These are phyloP conservation scores for Malus hybrid DNA, from an alignment of 331 rosid genomes.

Conservation along the genomic window DNA sequence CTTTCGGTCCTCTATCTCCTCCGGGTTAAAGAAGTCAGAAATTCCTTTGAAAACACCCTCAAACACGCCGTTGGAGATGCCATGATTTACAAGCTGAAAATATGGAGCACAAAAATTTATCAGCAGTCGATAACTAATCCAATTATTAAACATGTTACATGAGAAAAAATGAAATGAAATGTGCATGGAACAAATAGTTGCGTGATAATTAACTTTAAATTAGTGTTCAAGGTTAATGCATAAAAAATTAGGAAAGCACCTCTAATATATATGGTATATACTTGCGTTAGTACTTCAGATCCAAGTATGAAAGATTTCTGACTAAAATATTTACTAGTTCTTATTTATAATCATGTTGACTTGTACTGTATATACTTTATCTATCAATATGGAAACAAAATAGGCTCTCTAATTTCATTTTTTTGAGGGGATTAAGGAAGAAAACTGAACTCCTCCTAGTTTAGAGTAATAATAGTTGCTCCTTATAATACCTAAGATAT, in stretches of 20 bases:
- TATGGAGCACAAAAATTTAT: too few relatives aligned
- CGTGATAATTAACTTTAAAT: too few relatives aligned
- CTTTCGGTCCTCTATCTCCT: constrained; percentile 28
- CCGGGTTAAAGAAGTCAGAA: constrained; percentile 36
- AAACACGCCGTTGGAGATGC: constrained; percentile 21
- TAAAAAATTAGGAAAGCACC: too few relatives aligned
- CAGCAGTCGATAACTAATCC: too few relatives aligned
- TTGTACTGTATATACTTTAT: not conserved
- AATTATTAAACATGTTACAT: not conserved
- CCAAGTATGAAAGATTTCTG: too few relatives aligned
- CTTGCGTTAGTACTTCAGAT: too few relatives aligned
- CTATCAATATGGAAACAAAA: not conserved
- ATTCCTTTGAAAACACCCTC: constrained; percentile 23
- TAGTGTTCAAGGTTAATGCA: too few relatives aligned
- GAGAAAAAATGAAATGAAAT: not conserved
- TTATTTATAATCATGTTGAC: not conserved
- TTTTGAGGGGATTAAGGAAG: not conserved
- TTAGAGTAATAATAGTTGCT: too few relatives aligned
- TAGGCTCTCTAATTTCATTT: not conserved
- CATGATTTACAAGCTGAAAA: constrained; percentile 40
- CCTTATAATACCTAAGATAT: too few relatives aligned
- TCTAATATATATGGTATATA: too few relatives aligned
- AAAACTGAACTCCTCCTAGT: not conserved
- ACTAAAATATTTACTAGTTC: too few relatives aligned
- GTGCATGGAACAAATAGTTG: too few relatives aligned